Evolutionary conservation across 352 stramenopile species (phyloP).

Genomic region (Pythium plurisporium): DNA sequence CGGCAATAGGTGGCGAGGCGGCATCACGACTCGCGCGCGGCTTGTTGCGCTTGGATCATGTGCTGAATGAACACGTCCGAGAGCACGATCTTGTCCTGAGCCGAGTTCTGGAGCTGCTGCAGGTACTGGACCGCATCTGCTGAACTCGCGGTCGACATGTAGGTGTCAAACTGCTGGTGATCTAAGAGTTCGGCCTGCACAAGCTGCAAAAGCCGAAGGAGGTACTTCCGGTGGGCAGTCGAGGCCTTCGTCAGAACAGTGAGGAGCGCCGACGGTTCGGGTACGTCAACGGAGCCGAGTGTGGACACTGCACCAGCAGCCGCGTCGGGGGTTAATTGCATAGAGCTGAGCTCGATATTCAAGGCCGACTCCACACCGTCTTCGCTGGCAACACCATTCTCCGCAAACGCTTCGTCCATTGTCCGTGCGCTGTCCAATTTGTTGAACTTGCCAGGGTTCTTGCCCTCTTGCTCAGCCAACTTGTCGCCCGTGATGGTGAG

Average conservation of each 20-base stretch:
- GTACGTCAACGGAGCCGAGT: conserved; percentile 25
- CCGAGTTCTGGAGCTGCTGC: conserved; percentile 82
- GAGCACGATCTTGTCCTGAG: conserved; percentile 84
- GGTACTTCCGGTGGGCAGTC: conserved; percentile 64
- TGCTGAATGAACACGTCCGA: conserved; percentile 85
- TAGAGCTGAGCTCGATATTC: conserved; percentile 19
- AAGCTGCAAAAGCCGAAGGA: conserved; percentile 61
- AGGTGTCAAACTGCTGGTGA: conserved; percentile 74
- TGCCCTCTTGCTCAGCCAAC: conserved; percentile 43
- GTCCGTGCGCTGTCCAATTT: conserved; percentile 5
- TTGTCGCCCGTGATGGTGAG: conserved; percentile 57
- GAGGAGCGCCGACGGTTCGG: conserved; percentile 56
- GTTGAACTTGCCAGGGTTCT: conserved; percentile 12
- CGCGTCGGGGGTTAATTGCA: conserved; percentile 16
- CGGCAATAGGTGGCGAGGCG: neutral
- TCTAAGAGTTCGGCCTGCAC: conserved; percentile 68
- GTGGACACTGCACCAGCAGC: conserved; percentile 22
- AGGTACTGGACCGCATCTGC: conserved; percentile 81
- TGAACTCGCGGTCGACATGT: conserved; percentile 67
- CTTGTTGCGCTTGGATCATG: conserved; percentile 77
- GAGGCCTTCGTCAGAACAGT: conserved; percentile 56
- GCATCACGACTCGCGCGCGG: conserved; percentile 65
- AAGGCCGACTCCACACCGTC: conserved; percentile 28
- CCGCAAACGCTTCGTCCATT: conserved; percentile 13
- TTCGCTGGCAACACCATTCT: conserved; percentile 15